Conservation (phyloP, 2,329 filamentous ascomycete species). For the Venturia aucupariae region DNA sequence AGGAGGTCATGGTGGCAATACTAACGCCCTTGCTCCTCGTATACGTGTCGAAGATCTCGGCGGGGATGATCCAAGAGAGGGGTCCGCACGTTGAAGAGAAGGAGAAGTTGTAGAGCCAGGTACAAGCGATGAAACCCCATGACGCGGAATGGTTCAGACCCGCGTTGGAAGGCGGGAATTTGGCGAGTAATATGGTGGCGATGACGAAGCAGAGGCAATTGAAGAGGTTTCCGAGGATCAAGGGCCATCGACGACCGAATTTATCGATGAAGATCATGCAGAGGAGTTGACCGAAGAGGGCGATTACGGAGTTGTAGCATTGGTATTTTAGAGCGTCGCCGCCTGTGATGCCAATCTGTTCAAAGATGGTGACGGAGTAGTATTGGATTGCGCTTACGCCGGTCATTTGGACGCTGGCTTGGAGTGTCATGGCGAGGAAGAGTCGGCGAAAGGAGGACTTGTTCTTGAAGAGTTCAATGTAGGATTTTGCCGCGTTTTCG, state of each 20-base stretch:
- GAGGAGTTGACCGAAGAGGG: constrained; percentile 56
- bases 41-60: constrained; percentile 69
- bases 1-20: constrained; percentile 62
- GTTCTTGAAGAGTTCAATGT: constrained; percentile 57
- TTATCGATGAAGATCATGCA: constrained; percentile 63
- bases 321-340: constrained; percentile 64
- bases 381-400: constrained; percentile 67
- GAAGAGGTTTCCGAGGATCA: constrained; percentile 62
- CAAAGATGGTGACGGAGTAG: constrained; percentile 59
- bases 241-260: constrained; percentile 60
- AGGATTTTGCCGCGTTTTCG: constrained; percentile 60
- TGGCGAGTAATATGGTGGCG: constrained; percentile 46
- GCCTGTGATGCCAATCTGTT: constrained; percentile 57
- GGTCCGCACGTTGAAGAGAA: constrained; percentile 16
- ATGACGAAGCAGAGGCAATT: constrained; percentile 68
- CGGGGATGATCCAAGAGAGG: constrained; percentile 46
- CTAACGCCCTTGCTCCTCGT: constrained; percentile 67
- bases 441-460: constrained; percentile 61
- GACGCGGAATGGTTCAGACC: constrained; percentile 40
- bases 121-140: constrained; percentile 69
- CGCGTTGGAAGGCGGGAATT: constrained; percentile 50
- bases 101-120: constrained; percentile 25
- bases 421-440: constrained; percentile 59
- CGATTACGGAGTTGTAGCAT: constrained; percentile 63
- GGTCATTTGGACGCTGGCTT: constrained; percentile 68